Conservation (phyloP, 495 filamentous ascomycete species). For the Penicillium atrosanguineum region DNA sequence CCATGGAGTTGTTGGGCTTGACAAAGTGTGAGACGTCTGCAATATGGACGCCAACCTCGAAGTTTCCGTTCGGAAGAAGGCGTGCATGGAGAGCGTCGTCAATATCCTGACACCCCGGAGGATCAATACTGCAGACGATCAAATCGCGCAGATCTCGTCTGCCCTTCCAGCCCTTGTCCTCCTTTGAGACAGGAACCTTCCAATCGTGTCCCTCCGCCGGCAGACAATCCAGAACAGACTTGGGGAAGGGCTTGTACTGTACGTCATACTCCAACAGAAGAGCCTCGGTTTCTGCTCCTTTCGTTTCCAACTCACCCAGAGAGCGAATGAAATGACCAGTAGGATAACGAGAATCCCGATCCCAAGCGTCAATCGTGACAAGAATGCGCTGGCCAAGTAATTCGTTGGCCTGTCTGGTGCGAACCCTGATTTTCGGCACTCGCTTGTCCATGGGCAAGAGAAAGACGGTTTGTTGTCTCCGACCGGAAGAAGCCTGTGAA, state of each 20-base stretch:
- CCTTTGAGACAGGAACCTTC: slow-evolving; percentile 74
- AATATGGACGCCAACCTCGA: slow-evolving; percentile 97
- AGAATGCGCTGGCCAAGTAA: slow-evolving; percentile 87
- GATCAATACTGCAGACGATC: slow-evolving; percentile 95
- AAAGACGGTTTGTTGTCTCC: slow-evolving; percentile 89
- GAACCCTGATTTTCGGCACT: slow-evolving; percentile 90
- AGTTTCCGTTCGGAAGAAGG: slow-evolving; percentile 85
- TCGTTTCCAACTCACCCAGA: slow-evolving; percentile 88
- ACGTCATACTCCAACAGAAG: slow-evolving; percentile 93
- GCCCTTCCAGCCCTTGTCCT: slow-evolving; percentile 81
- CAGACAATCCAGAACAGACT: slow-evolving; percentile 88
- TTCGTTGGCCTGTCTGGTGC: slow-evolving; percentile 84
- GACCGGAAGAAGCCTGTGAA: slow-evolving; percentile 63
- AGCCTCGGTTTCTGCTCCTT: slow-evolving; percentile 94
- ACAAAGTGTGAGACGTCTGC: slow-evolving; percentile 98
- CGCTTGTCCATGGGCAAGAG: slow-evolving; percentile 96
- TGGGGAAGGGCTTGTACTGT: slow-evolving; percentile 96
- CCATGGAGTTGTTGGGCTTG: slow-evolving; percentile 96
- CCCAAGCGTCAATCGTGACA: slow-evolving; percentile 96
- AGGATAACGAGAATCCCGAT: slow-evolving; percentile 86
- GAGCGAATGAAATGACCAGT: slow-evolving; percentile 92
- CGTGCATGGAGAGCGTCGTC: slow-evolving; percentile 93
- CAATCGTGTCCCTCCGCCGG: slow-evolving; percentile 91
- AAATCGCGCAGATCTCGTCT: slow-evolving; percentile 80
- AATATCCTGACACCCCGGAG: slow-evolving; percentile 94